phyloP scores from a whole-genome alignment of 495 filamentous ascomycete species.

The Xylaria venustula region DNA sequence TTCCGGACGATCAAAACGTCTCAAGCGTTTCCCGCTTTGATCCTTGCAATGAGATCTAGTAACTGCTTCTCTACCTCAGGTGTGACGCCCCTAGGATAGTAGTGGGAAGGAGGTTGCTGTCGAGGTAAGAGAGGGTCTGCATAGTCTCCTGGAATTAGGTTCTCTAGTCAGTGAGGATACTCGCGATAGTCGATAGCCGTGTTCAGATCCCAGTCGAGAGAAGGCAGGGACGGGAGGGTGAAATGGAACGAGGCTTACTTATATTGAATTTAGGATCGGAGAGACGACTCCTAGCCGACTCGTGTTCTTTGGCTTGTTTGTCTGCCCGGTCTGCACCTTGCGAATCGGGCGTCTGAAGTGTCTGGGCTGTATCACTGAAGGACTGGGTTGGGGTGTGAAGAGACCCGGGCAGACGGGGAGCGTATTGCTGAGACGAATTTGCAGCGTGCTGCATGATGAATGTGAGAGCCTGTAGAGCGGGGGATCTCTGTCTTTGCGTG shows the following conservation, averaged over 20 bases:
- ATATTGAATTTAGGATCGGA: constrained; percentile 40
- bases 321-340: constrained; percentile 33
- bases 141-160: constrained; percentile 30
- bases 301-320: constrained; percentile 56
- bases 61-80: constrained; percentile 34
- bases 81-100: constrained; percentile 34
- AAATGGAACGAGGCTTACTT: constrained; percentile 29
- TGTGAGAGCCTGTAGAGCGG: background rate
- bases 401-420: constrained; percentile 25
- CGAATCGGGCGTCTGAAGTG: constrained; percentile 20
- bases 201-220: background rate
- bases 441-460: constrained; percentile 23
- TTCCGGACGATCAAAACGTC: background rate
- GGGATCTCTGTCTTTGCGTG: background rate
- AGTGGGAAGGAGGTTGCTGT: constrained; percentile 21
- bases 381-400: constrained; percentile 26
- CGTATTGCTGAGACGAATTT: constrained; percentile 28
- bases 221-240: background rate
- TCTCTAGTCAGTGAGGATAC: background rate
- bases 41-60: constrained; percentile 28
- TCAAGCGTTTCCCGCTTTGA: constrained; percentile 19
- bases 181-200: background rate
- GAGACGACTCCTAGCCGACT: constrained; percentile 30
- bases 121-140: constrained; percentile 42
- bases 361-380: constrained; percentile 18